Evolutionary conservation across 2,329 filamentous ascomycete species (phyloP).

Genomic region (Colletotrichum sublineola): DNA sequence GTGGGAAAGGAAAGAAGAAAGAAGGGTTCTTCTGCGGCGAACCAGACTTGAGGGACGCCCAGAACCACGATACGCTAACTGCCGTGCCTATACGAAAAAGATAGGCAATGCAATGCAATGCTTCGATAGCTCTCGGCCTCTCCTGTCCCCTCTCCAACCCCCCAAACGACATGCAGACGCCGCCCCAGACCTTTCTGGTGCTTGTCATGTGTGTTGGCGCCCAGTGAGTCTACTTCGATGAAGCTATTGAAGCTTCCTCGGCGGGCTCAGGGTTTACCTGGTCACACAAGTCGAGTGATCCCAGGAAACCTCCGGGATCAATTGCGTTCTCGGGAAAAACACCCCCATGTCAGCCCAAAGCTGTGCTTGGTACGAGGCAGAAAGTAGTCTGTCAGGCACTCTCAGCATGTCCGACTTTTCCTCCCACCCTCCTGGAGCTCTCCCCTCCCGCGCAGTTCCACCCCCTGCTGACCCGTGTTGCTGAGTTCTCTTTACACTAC

Average conservation of each 20-base stretch:
- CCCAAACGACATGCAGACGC: conserved; percentile 12
- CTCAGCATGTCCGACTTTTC: conserved; percentile 2
- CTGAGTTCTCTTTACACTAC: not conserved
- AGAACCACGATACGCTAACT: not conserved
- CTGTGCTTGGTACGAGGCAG: not conserved
- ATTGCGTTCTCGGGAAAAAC: conserved; percentile 30
- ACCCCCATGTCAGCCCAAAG: conserved; percentile 20
- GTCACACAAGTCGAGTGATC: conserved; percentile 23
- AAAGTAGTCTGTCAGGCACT: not conserved
- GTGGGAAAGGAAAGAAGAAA: not conserved
- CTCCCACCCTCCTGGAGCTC: not conserved
- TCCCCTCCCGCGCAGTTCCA: not conserved
- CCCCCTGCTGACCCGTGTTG: conserved; percentile 9
- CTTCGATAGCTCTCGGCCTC: conserved; percentile 26
- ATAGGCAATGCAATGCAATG: conserved; percentile 39
- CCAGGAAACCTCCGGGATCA: conserved; percentile 34
- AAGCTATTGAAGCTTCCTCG: conserved; percentile 21
- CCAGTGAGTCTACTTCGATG: conserved; percentile 7
- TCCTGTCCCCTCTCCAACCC: no score
- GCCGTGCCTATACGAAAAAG: conserved; percentile 21
- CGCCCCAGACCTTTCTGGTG: conserved; percentile 6
- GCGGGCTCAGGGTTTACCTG: conserved; percentile 11
- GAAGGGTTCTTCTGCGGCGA: conserved; percentile 10
- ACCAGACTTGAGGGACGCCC: conserved; percentile 2
- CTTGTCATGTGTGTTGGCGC: conserved; percentile 8